Conservation (phyloP, 2,329 filamentous ascomycete species). For the Talaromyces sp. region DNA sequence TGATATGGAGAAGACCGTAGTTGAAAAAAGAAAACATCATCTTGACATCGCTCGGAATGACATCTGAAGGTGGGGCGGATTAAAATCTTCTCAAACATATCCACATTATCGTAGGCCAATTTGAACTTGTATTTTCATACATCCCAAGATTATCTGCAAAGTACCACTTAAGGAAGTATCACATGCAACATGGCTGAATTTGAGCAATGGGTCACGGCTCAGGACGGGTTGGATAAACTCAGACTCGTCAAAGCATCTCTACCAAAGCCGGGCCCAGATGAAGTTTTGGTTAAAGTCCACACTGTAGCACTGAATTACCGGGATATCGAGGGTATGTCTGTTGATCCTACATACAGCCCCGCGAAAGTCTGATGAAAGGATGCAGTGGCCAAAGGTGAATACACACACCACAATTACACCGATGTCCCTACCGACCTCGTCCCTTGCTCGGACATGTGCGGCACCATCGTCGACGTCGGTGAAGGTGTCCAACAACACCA, state of each 20-base stretch:
- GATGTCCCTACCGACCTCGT: constrained; percentile 50
- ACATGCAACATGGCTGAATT: constrained; percentile 20
- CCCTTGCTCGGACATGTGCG: constrained; percentile 69
- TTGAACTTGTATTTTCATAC: not conserved
- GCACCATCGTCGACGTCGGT: constrained; percentile 53
- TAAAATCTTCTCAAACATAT: not conserved
- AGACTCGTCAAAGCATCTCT: constrained; percentile 43
- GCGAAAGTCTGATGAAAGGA: not conserved
- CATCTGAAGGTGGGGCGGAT: not conserved
- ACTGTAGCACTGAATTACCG: constrained; percentile 55
- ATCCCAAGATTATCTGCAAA: not conserved
- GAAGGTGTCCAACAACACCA: constrained; percentile 34
- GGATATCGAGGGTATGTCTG: constrained; percentile 1
- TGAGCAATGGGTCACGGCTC: constrained; percentile 53
- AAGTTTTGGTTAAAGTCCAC: constrained; percentile 53
- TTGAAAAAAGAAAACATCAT: not conserved
- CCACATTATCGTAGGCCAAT: not conserved
- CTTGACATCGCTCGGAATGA: not conserved
- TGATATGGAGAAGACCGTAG: not conserved
- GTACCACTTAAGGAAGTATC: not conserved
- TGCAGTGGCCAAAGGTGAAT: constrained; percentile 61
- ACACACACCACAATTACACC: constrained; percentile 57
- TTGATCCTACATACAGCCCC: not conserved
- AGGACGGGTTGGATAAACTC: constrained; percentile 57
- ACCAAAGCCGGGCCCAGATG: constrained; percentile 48